Base-by-base conservation (phyloP, 495 filamentous ascomycete genomes). In the Aspergillus hancockii region DNA sequence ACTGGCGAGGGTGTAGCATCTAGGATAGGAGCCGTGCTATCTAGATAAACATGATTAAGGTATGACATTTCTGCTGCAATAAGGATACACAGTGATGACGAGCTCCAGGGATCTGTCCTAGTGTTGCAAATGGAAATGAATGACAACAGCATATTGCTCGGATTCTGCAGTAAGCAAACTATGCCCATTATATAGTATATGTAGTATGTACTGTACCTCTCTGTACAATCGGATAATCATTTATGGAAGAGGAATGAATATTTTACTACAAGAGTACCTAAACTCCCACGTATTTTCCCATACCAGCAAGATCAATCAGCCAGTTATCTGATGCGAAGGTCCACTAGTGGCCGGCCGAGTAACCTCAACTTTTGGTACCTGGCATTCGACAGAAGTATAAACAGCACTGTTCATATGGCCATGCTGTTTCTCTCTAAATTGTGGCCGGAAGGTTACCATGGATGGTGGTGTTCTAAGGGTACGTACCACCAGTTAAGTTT, bases 301-400 rank as follows among this genome's bases (percentile, higher is more conserved):
- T 28, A 7, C 32, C 32, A 10, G 9, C 32, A 36, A 9, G 13
- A 14, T 36, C 32, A 36, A 14, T 36, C 13, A 36, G 13, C 32
- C 32, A 36, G 32, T 36, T 36, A 36, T 36, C 25, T 28, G 3
- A 7, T 28, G 25, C 25, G 38, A 6, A n/a, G 1, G 13, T 16
- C 50, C 47, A 38, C 40, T 34, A 53, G 49, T 59, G 50, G 50
- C 34, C 34, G 38, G 43, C 57, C 43, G 45, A 59, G 57, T 50
- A 52, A 45, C 57, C 52, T 32, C 36, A 51, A 59, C 32, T 59
- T n/a, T 52, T 53, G 57, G 57, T 59, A 59, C 57, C 57, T 59
- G 57, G 50, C 57, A 59, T 59, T 53, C 43, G 3, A 49, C 16
- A 32, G 43, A 50, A 50, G 45, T 25, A 22, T 25, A 30, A 34